Evolutionary conservation across 1,284 basidiomycete species (phyloP).

Genomic region (Cutaneotrichosporon sp.): DNA sequence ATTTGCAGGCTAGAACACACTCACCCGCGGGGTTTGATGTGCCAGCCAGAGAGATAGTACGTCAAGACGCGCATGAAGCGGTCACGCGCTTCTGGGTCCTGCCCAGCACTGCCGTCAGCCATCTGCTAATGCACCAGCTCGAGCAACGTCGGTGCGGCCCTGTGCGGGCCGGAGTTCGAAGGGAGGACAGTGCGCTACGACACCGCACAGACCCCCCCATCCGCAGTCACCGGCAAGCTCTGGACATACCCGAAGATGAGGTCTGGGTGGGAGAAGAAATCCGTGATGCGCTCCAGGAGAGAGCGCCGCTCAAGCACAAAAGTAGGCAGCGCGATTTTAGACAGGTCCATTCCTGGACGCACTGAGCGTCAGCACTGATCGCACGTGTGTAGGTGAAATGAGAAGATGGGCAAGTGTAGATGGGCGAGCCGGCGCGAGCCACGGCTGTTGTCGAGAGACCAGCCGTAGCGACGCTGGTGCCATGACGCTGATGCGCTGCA

Average conservation of each 20-base stretch:
- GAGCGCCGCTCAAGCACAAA: constrained; percentile 86
- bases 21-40: constrained; percentile 92
- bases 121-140: no score
- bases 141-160: no score
- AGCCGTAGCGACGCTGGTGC: no score
- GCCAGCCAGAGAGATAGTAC: constrained; percentile 98
- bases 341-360: constrained; percentile 88
- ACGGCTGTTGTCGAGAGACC: no score
- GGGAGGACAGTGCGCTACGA: no score
- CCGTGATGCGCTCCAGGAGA: constrained; percentile 92
- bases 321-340: constrained; percentile 86
- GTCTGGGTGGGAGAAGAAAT: constrained; percentile 99
- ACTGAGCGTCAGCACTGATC: constrained; percentile 52
- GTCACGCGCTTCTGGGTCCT: constrained; percentile 68
- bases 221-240: neutral
- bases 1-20: constrained; percentile 2
- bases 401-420: no score
- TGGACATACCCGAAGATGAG: constrained; percentile 67
- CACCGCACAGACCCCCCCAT: no score
- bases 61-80: constrained; percentile 85
- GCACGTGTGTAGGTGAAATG: neutral
- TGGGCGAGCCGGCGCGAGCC: no score
- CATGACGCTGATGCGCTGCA: no score
- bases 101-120: constrained; percentile 27
- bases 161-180: no score